phyloP scores from a whole-genome alignment of 306 rosid genomes.

The Castanea mollissima region DNA sequence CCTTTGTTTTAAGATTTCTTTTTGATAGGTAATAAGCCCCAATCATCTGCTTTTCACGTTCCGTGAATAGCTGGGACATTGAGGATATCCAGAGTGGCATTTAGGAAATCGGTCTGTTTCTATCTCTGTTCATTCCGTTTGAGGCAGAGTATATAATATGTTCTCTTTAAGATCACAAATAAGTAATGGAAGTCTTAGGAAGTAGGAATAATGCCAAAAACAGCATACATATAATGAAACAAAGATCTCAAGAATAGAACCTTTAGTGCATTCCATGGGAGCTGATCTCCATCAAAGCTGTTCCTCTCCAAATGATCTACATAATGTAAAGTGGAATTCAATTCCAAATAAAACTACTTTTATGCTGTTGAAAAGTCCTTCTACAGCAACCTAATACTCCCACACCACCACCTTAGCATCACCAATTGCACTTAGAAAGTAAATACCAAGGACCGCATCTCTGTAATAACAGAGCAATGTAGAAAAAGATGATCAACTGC shows the following conservation, averaged over 20 bases:
- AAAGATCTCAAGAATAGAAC: neutral
- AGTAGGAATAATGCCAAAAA: neutral
- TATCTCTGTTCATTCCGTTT: too few relatives aligned
- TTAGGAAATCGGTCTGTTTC: too few relatives aligned
- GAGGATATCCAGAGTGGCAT: too few relatives aligned
- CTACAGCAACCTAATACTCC: neutral
- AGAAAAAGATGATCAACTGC: neutral
- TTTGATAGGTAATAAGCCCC: neutral
- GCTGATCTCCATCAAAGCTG: neutral
- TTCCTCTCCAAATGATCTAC: neutral
- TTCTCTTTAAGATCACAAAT: neutral
- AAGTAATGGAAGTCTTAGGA: neutral
- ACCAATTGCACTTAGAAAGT: neutral
- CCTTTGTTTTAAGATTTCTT: constrained; percentile 9
- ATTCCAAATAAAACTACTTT: neutral
- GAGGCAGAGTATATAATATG: neutral
- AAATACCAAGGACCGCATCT: neutral
- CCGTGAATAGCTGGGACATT: too few relatives aligned
- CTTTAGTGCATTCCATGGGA: neutral
- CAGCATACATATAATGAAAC: neutral
- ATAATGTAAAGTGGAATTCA: neutral
- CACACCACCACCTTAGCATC: neutral
- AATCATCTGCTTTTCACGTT: too few relatives aligned
- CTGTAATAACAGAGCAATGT: neutral
- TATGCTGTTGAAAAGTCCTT: neutral